Conservation (phyloP, 2,329 filamentous ascomycete species). For the Arthrobotrys entomopaga region DNA sequence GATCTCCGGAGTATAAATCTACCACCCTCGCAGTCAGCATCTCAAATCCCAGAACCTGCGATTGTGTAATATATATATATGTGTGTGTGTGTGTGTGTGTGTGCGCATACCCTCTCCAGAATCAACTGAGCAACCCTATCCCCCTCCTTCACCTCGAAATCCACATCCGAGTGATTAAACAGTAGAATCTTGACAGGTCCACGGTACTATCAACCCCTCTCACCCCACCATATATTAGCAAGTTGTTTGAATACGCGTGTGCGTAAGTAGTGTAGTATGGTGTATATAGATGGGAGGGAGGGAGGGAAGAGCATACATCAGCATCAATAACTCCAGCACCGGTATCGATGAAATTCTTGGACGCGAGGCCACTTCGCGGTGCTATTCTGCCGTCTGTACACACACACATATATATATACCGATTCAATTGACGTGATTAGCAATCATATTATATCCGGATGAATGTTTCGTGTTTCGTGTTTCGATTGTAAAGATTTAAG, state of each 20-base stretch:
- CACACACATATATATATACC: no score
- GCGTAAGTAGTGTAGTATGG: no score
- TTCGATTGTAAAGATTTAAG: no score
- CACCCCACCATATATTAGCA: not conserved
- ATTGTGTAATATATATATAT: conserved; percentile 22
- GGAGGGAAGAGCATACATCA: conserved; percentile 66
- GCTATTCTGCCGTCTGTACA: conserved; percentile 48
- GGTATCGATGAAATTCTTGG: conserved; percentile 95
- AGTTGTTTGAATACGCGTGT: not conserved
- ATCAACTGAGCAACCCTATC: conserved; percentile 94
- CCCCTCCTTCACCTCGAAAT: conserved; percentile 73
- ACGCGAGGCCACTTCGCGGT: conserved; percentile 69
- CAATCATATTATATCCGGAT: no score
- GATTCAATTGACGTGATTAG: conserved; percentile 22
- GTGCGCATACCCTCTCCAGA: conserved; percentile 75
- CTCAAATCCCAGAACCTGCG: not conserved
- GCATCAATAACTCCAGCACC: conserved; percentile 97
- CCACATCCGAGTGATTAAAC: conserved; percentile 76
- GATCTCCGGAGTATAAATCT: conserved; percentile 91
- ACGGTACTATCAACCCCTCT: conserved; percentile 69
- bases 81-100: no score
- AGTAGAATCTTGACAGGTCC: conserved; percentile 93
- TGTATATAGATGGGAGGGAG: not conserved
- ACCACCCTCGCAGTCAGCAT: conserved; percentile 1
- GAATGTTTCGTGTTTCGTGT: no score